These are phyloP conservation scores for Amanita polypyramis DNA, from an alignment of 768 basidiomycete genomes.

Conservation along the genomic window DNA sequence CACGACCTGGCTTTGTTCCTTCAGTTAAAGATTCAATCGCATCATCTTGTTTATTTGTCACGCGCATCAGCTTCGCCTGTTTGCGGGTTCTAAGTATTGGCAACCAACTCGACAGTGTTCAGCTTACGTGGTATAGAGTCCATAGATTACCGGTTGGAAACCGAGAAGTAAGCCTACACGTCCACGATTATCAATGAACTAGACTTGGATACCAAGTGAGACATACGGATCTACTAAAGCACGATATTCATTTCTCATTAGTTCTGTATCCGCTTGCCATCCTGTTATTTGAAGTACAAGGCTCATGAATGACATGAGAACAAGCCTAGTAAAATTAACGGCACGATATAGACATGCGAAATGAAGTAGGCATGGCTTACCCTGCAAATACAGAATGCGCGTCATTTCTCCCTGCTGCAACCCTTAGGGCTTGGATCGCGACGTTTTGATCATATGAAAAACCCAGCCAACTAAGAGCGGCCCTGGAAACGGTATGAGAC, in stretches of 20 bases:
- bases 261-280: constrained; percentile 64
- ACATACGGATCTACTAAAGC: constrained; percentile 54
- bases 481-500: constrained; percentile 23
- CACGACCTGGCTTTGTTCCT: constrained; percentile 43
- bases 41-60: constrained; percentile 52
- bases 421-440: constrained; percentile 57
- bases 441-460: constrained; percentile 63
- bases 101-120: not conserved
- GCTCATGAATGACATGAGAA: constrained; percentile 74
- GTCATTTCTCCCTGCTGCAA: constrained; percentile 56
- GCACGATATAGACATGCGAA: not conserved
- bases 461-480: constrained; percentile 66
- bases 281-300: constrained; percentile 61
- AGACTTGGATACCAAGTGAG: not conserved
- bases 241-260: constrained; percentile 51
- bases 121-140: constrained; percentile 56
- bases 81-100: not conserved
- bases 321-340: constrained; percentile 31
- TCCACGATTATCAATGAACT: not conserved
- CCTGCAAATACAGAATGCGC: constrained; percentile 72
- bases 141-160: constrained; percentile 65
- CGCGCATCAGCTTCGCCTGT: constrained; percentile 67
- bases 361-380: constrained; percentile 25
- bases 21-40: constrained; percentile 54
- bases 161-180: constrained; percentile 35